These are phyloP conservation scores for Dactylellina parvicollis DNA, from an alignment of 2,329 filamentous ascomycete genomes.

Conservation along the genomic window DNA sequence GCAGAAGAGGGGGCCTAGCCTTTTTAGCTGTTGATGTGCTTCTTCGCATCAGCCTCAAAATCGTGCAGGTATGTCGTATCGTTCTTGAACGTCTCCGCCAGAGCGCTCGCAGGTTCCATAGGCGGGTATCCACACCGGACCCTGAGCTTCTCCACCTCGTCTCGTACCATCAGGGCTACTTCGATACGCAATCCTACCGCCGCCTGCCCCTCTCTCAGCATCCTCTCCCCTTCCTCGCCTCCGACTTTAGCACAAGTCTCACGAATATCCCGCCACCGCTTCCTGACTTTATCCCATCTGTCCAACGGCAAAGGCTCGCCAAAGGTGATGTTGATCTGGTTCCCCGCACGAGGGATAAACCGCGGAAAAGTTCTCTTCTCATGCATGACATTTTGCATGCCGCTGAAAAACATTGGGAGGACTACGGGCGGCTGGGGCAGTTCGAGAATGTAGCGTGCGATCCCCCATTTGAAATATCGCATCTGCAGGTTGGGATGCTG, in stretches of 20 bases:
- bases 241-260: slow-evolving; percentile 64
- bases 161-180: slow-evolving; percentile 78
- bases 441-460: slow-evolving; percentile 90
- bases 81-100: slow-evolving; percentile 76
- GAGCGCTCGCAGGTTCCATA: slow-evolving; percentile 78
- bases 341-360: slow-evolving; percentile 79
- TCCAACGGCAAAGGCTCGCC: slow-evolving; percentile 81
- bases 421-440: slow-evolving; percentile 86
- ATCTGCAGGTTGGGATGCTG: slow-evolving; percentile 81
- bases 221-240: slow-evolving; percentile 59
- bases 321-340: slow-evolving; percentile 77
- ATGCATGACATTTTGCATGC: slow-evolving; percentile 86
- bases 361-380: slow-evolving; percentile 82
- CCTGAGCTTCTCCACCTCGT: slow-evolving; percentile 82
- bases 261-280: slow-evolving; percentile 76
- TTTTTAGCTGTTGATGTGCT: slow-evolving; percentile 39
- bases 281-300: slow-evolving; percentile 75
- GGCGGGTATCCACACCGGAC: slow-evolving; percentile 77
- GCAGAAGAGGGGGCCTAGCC: background rate
- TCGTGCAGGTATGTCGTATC: slow-evolving; percentile 36
- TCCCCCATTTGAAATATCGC: slow-evolving; percentile 98
- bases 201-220: slow-evolving; percentile 72
- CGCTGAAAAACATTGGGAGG: slow-evolving; percentile 93
- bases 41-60: slow-evolving; percentile 47
- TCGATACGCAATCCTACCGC: slow-evolving; percentile 80